Conservation (phyloP, 768 basidiomycete genomes). For the Ramaria sp. region DNA sequence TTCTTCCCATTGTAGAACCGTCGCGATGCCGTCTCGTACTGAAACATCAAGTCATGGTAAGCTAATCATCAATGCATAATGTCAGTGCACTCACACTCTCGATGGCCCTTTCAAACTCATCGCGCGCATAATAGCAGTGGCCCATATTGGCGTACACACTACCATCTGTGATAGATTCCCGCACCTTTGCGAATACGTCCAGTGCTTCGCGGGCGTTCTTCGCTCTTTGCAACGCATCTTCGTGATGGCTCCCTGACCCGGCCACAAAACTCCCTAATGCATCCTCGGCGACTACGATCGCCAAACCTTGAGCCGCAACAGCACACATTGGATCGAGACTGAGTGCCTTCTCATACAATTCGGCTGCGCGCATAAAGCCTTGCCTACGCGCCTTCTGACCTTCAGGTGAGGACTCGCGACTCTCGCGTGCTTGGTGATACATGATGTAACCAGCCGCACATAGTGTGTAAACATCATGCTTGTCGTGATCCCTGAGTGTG, state of each 20-base stretch:
- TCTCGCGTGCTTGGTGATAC: conserved; percentile 81
- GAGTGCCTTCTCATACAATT: conserved; percentile 89
- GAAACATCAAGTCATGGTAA: not conserved
- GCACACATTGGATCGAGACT: conserved; percentile 77
- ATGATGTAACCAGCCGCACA: conserved; percentile 83
- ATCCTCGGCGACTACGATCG: conserved; percentile 90
- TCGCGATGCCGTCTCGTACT: conserved; percentile 90
- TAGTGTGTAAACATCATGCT: conserved; percentile 82
- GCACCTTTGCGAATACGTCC: conserved; percentile 80
- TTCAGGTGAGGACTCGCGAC: conserved; percentile 46
- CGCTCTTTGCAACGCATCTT: conserved; percentile 55
- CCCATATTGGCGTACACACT: conserved; percentile 95
- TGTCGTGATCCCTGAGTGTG: conserved; percentile 77
- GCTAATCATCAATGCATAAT: conserved; percentile 18
- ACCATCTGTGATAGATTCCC: conserved; percentile 73
- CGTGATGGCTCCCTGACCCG: conserved; percentile 28
- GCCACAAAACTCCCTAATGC: conserved; percentile 62
- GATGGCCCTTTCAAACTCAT: conserved; percentile 92
- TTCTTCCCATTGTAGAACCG: conserved; percentile 69
- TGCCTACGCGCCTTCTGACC: conserved; percentile 53
- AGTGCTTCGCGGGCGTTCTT: conserved; percentile 81
- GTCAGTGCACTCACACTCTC: conserved; percentile 56
- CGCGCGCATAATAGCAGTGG: conserved; percentile 85
- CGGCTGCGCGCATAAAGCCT: conserved; percentile 72
- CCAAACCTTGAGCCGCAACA: conserved; percentile 90